Percentiles rank a stretch among this genome's conserved stretches.
phyloP scores from a whole-genome alignment of 1,139 yeast species.

The Tardiomyces digboiensis region DNA sequence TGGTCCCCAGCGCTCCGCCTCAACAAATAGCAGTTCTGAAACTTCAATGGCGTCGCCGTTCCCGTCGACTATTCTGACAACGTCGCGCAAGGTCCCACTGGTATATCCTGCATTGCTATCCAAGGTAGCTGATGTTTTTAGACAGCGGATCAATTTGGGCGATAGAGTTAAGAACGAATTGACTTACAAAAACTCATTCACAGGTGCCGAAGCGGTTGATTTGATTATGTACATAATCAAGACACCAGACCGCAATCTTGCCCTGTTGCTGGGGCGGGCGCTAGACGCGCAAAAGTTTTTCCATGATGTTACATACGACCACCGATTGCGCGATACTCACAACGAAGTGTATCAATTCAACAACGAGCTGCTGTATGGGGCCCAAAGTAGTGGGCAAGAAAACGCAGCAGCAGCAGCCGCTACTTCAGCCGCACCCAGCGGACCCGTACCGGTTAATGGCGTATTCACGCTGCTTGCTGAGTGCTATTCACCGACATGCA shows the following conservation, averaged over 20 bases:
- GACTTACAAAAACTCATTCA: slow-evolving; percentile 88
- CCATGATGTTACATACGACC: slow-evolving; percentile 95
- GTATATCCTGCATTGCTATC: slow-evolving; percentile 89
- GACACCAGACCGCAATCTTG: slow-evolving; percentile 87
- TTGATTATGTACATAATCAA: slow-evolving; percentile 74
- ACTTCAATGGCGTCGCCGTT: slow-evolving; percentile 12
- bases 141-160: slow-evolving; percentile 59
- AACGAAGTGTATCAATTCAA: slow-evolving; percentile 83
- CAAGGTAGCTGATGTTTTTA: slow-evolving; percentile 71
- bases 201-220: slow-evolving; percentile 93
- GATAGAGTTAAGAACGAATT: slow-evolving; percentile 91
- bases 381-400: no score
- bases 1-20: slow-evolving; percentile 7
- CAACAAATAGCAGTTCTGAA: slow-evolving; percentile 11
- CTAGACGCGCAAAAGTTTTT: slow-evolving; percentile 91
- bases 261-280: slow-evolving; percentile 80
- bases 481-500: slow-evolving; percentile 95
- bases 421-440: slow-evolving; percentile 3
- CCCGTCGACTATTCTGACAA: slow-evolving; percentile 33
- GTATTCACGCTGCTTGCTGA: slow-evolving; percentile 89
- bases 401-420: slow-evolving; percentile 3
- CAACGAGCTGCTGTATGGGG: slow-evolving; percentile 32
- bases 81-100: slow-evolving; percentile 44
- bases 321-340: slow-evolving; percentile 77
- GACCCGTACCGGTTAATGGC: slow-evolving; percentile 56